Conservation (phyloP, 352 stramenopile genomes). For the Phytophthora parvispora region DNA sequence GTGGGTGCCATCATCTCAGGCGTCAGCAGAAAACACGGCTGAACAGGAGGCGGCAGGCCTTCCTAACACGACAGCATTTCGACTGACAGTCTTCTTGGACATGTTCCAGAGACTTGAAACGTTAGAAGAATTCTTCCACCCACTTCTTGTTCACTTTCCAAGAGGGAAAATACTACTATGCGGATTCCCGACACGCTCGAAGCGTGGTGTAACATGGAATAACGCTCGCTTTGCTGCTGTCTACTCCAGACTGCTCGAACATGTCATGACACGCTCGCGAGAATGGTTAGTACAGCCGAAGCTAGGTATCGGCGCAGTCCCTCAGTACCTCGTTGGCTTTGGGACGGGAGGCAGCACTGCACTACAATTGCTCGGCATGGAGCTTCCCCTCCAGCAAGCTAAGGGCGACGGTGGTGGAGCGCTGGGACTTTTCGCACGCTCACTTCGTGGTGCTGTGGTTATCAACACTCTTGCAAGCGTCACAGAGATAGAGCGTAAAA, state of each 20-base stretch:
- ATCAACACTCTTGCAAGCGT: slow-evolving; percentile 53
- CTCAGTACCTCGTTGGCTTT: slow-evolving; percentile 77
- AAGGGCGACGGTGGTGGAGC: slow-evolving; percentile 21
- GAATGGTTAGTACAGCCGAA: slow-evolving; percentile 87
- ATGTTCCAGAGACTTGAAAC: slow-evolving; percentile 73
- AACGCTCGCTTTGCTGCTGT: slow-evolving; percentile 55
- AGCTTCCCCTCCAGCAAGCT: slow-evolving; percentile 44
- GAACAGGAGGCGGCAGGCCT: slow-evolving; percentile 8
- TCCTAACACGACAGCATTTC: slow-evolving; percentile 37
- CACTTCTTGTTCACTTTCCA: slow-evolving; percentile 67
- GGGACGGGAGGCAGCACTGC: slow-evolving; percentile 63
- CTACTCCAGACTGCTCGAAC: slow-evolving; percentile 60
- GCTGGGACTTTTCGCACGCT: slow-evolving; percentile 51
- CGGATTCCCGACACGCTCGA: slow-evolving; percentile 58
- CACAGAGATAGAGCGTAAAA: slow-evolving; percentile 33
- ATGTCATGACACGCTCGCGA: slow-evolving; percentile 57
- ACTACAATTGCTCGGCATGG: slow-evolving; percentile 55
- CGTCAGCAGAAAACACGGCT: slow-evolving; percentile 18
- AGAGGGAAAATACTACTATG: slow-evolving; percentile 74
- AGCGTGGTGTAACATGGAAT: slow-evolving; percentile 49
- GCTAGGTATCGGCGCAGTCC: slow-evolving; percentile 60
- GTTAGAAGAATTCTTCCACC: slow-evolving; percentile 65
- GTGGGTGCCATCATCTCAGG: slow-evolving; percentile 2
- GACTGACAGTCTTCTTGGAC: slow-evolving; percentile 77
- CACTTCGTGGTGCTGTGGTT: slow-evolving; percentile 64